Percentiles rank a stretch among this genome's conserved stretches.
phyloP scores from a whole-genome alignment of 108 stramenopile species.

The Mediolabrus comicus region DNA sequence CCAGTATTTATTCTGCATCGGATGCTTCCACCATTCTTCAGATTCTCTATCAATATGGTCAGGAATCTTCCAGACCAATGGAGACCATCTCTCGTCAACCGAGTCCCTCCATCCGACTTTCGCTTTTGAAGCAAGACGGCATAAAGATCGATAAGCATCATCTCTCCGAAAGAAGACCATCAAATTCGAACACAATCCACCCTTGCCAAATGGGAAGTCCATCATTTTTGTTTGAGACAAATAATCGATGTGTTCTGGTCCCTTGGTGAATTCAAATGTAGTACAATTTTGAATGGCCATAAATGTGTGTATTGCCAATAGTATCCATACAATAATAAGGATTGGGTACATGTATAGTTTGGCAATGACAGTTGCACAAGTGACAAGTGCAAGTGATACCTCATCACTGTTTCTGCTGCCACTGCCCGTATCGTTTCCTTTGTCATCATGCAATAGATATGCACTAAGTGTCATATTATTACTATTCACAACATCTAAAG shows the following conservation, averaged over 20 bases:
- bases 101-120: background rate
- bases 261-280: slow-evolving; percentile 65
- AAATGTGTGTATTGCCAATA: slow-evolving; percentile 47
- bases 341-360: slow-evolving; percentile 59
- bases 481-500: slow-evolving; percentile 36
- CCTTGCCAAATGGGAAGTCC: slow-evolving; percentile 59
- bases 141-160: slow-evolving; percentile 21
- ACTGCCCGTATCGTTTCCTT: slow-evolving; percentile 6
- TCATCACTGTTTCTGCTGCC: background rate
- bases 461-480: slow-evolving; percentile 21
- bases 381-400: background rate
- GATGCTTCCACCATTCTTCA: slow-evolving; percentile 80
- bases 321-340: slow-evolving; percentile 19
- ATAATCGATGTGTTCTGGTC: slow-evolving; percentile 62
- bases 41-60: slow-evolving; percentile 62
- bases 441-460: slow-evolving; percentile 4
- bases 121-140: background rate
- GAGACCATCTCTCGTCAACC: slow-evolving; percentile 31
- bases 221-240: slow-evolving; percentile 52
- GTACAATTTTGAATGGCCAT: slow-evolving; percentile 60
- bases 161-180: slow-evolving; percentile 47
- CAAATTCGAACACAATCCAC: slow-evolving; percentile 51
- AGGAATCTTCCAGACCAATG: slow-evolving; percentile 68
- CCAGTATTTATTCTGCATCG: slow-evolving; percentile 88
- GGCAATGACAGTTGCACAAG: slow-evolving; percentile 21